phyloP scores from a whole-genome alignment of 257 asterid species.

The Perilla frutescens region DNA sequence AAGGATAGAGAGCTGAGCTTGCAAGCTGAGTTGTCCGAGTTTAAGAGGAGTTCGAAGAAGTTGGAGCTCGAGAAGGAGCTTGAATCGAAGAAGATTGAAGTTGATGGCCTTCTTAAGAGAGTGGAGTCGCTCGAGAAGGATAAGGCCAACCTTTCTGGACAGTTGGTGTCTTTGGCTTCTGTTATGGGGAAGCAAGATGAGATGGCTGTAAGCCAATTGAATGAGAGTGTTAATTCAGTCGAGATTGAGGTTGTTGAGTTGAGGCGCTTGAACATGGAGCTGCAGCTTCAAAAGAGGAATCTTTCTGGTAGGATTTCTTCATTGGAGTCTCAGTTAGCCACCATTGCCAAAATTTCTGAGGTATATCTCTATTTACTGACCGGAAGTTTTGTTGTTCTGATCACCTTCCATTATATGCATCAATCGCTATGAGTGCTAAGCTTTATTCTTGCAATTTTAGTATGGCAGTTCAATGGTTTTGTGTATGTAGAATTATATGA shows the following conservation, averaged over 20 bases:
- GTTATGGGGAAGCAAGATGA: slow-evolving; percentile 51
- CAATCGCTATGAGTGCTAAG: not conserved
- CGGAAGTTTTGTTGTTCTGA: not conserved
- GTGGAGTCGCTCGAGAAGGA: slow-evolving; percentile 65
- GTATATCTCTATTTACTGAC: slow-evolving; percentile 39
- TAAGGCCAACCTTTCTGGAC: slow-evolving; percentile 56
- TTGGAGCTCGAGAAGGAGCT: slow-evolving; percentile 68
- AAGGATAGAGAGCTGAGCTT: slow-evolving; percentile 75
- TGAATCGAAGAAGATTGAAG: slow-evolving; percentile 58
- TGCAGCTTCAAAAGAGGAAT: slow-evolving; percentile 89
- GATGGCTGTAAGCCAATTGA: slow-evolving; percentile 36
- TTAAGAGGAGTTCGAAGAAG: slow-evolving; percentile 49
- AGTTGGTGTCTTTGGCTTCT: slow-evolving; percentile 51
- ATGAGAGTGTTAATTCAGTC: slow-evolving; percentile 42
- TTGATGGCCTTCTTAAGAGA: slow-evolving; percentile 59
- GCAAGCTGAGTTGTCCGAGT: slow-evolving; percentile 72
- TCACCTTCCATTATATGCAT: slow-evolving; percentile 4
- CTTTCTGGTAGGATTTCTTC: slow-evolving; percentile 71
- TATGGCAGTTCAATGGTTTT: not conserved
- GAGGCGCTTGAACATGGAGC: slow-evolving; percentile 91
- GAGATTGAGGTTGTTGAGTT: slow-evolving; percentile 90
- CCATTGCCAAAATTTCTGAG: slow-evolving; percentile 59
- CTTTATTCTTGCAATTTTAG: not conserved
- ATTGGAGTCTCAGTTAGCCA: slow-evolving; percentile 67
- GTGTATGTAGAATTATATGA: not conserved